Base-by-base conservation (phyloP, 2,329 filamentous ascomycete species). In the Sarocladium brachiariae region DNA sequence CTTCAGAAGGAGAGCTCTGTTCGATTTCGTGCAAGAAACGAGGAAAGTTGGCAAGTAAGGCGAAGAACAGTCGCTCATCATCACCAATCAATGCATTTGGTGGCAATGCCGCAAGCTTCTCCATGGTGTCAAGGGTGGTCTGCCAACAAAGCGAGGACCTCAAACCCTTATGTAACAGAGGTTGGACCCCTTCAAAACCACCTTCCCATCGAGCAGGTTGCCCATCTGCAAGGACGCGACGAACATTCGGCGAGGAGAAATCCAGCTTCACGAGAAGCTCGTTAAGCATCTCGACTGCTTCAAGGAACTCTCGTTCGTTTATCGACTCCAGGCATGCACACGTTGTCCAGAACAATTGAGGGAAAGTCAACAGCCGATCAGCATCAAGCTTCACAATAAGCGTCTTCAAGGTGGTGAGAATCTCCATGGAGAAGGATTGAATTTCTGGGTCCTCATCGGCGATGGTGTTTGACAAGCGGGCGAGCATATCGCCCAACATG, bases 401-500 rank as follows among this genome's bases (percentile, higher is more conserved):
- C 0, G 90, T 90, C 62, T 95, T 91, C 49, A 99, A 68, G 0
- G 95, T 99, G 0, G 91, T 96, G 50, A 99, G 69, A 52, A 99
- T 97, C 64, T 99, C 95, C 85, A 97, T 92, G 0, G 93, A 95
- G 61, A 99, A 99, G 0, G 90, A 92, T 61, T 96, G 89, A 50
- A 96, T 95, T 68, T 97, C 92, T 0, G 84, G 80, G 61, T 96
- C 89, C 58, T 96, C 90, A 56, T 97, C 92, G 0, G 95, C 91
- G 59, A 99, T 93, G 0, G 93, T 99, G 65, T 97, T 99, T 2
- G 92, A 97, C 27, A 99, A 75, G 43, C 95, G 80, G 11, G 88
- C 91, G 19, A 99, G 81, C 90, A 99, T 99, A 61, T 99, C 93
- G 2, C 89, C 90, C 14, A 99, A 78, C 92, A 97, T 99, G 52